A percentile compares a stretch with the other conserved stretches of the same genome.
phyloP scores from a whole-genome alignment of 345 rosid genomes.

The Psidium guajava region DNA sequence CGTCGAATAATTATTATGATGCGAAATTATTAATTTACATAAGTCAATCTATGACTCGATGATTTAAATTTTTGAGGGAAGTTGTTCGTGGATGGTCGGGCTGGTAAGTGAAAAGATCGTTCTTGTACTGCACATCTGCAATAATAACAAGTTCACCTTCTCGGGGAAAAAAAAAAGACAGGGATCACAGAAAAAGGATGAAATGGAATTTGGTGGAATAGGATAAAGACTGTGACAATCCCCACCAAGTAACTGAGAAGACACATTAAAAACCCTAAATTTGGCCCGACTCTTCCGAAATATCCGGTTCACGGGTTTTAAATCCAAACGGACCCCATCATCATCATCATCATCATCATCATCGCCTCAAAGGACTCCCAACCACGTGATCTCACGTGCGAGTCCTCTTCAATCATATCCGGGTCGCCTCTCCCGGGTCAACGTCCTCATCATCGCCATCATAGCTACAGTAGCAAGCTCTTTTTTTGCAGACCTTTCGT shows the following conservation, averaged over 20 bases:
- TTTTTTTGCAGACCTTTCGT: neutral
- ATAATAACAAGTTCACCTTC: no score
- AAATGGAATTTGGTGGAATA: no score
- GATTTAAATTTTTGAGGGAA: no score
- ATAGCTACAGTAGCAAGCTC: neutral
- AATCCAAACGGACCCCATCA: neutral
- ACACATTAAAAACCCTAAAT: neutral
- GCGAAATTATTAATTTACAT: no score
- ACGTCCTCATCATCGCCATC: neutral
- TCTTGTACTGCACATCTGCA: no score
- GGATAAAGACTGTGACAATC: no score
- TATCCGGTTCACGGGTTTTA: neutral
- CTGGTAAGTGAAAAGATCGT: no score
- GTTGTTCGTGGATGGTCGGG: no score
- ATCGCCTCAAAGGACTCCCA: neutral
- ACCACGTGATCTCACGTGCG: neutral
- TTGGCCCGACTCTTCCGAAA: neutral
- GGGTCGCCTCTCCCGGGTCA: neutral
- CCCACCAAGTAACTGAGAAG: neutral
- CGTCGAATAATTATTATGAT: no score
- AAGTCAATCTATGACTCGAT: no score
- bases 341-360: neutral
- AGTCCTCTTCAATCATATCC: neutral
- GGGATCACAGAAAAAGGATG: no score
- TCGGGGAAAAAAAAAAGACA: no score